A percentile compares a stretch with the other conserved stretches of the same genome.
Evolutionary conservation across 805 yeast species (phyloP).

Genomic region (Ogataea parapolymorpha): DNA sequence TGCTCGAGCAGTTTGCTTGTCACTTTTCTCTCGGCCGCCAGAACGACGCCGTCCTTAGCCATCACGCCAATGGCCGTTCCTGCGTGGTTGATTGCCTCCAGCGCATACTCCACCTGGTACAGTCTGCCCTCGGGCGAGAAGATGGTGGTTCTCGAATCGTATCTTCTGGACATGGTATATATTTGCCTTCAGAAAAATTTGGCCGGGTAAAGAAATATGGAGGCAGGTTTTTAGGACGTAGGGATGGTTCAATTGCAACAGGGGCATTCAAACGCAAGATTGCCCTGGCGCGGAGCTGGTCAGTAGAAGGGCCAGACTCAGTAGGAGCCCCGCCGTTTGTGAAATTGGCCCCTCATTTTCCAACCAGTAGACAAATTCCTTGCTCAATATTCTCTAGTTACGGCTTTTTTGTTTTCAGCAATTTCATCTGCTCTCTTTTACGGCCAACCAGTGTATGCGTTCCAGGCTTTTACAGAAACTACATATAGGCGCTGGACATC

Average conservation of each 20-base stretch:
- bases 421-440: slow-evolving; percentile 9
- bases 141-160: slow-evolving; percentile 98
- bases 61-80: slow-evolving; percentile 80
- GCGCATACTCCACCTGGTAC: slow-evolving; percentile 90
- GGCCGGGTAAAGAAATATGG: slow-evolving; percentile 10
- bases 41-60: slow-evolving; percentile 81
- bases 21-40: slow-evolving; percentile 95
- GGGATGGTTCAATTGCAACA: background rate
- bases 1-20: slow-evolving; percentile 90
- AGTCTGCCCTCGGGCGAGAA: slow-evolving; percentile 98
- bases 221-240: no score
- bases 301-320: no score
- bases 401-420: slow-evolving; percentile 7
- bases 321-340: no score
- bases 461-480: slow-evolving; percentile 25
- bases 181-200: slow-evolving; percentile 12
- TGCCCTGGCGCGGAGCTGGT: no score
- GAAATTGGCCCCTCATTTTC: no score
- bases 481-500: slow-evolving; percentile 23
- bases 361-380: no score
- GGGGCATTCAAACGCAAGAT: background rate
- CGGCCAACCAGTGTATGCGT: slow-evolving; percentile 19
- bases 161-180: slow-evolving; percentile 77
- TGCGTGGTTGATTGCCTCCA: slow-evolving; percentile 79
- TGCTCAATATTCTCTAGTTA: background rate